Conservation (phyloP, 306 rosid genomes). For the Elaeagnus macrophylla region DNA sequence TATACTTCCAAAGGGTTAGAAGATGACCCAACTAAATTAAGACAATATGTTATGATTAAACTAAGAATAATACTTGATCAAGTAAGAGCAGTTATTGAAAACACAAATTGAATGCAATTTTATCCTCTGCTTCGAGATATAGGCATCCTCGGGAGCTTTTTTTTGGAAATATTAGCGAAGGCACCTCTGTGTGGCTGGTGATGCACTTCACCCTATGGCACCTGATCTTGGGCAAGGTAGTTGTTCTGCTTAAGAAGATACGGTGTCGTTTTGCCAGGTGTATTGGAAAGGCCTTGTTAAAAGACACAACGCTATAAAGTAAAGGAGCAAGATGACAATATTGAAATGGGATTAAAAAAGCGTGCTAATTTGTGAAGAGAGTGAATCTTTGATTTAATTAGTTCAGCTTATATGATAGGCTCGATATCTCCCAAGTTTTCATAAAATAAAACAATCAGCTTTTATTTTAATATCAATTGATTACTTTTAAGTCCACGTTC, state of each 20-base stretch:
- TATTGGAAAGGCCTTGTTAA: slow-evolving; percentile 39
- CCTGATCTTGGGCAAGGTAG: slow-evolving; percentile 82
- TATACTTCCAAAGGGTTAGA: too few species aligned
- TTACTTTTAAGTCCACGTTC: too few species aligned
- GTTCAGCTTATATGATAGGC: slow-evolving; percentile 35
- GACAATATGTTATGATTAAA: slow-evolving; percentile 38
- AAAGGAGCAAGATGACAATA: slow-evolving; percentile 24
- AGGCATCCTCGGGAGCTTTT: slow-evolving; percentile 62
- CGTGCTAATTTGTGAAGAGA: slow-evolving; percentile 51
- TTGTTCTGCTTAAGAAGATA: slow-evolving; percentile 61
- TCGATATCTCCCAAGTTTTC: too few species aligned
- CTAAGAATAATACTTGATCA: slow-evolving; percentile 36
- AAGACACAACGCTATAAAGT: slow-evolving; percentile 10
- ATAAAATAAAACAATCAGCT: too few species aligned
- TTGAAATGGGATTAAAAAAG: slow-evolving; percentile 45
- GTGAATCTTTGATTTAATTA: slow-evolving; percentile 47
- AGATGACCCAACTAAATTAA: slow-evolving; percentile 29
- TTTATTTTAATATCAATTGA: too few species aligned
- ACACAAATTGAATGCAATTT: slow-evolving; percentile 27
- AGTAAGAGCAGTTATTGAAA: slow-evolving; percentile 29
- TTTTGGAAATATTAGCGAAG: slow-evolving; percentile 48
- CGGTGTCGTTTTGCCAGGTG: slow-evolving; percentile 57
- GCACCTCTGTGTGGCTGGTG: slow-evolving; percentile 65
- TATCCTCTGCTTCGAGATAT: slow-evolving; percentile 33
- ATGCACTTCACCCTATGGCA: slow-evolving; percentile 76